Percentiles rank a stretch among this genome's conserved stretches.
These are phyloP conservation scores for Eucalyptus viminalis DNA, from an alignment of 345 rosid species.

Conservation along the genomic window DNA sequence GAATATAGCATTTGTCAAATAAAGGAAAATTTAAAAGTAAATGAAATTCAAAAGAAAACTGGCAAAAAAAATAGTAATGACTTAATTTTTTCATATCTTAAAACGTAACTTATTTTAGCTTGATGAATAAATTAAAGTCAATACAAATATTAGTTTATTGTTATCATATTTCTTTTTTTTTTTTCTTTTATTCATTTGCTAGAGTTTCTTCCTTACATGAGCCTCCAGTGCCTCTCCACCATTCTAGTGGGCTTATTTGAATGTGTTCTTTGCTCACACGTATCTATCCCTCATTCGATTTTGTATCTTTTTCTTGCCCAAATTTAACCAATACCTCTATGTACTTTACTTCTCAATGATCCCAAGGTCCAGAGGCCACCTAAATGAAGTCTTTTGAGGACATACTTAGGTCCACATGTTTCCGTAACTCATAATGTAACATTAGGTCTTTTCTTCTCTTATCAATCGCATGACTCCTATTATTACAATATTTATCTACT, in stretches of 20 bases:
- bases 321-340: no score
- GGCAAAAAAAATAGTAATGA: background rate
- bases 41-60: background rate
- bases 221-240: no score
- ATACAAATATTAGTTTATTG: background rate
- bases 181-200: background rate
- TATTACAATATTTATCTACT: no score
- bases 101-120: background rate
- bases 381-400: no score
- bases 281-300: no score
- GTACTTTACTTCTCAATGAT: no score
- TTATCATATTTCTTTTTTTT: background rate
- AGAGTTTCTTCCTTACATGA: no score
- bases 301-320: no score
- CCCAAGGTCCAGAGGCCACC: no score
- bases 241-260: no score
- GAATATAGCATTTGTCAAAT: background rate
- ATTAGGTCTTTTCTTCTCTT: background rate
- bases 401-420: no score
- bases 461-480: background rate
- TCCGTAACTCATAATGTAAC: background rate
- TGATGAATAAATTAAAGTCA: background rate
- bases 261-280: fast-evolving
- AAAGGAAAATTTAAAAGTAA: background rate
- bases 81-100: background rate